Conservation (phyloP, 495 filamentous ascomycete genomes). For the Halenospora varia region DNA sequence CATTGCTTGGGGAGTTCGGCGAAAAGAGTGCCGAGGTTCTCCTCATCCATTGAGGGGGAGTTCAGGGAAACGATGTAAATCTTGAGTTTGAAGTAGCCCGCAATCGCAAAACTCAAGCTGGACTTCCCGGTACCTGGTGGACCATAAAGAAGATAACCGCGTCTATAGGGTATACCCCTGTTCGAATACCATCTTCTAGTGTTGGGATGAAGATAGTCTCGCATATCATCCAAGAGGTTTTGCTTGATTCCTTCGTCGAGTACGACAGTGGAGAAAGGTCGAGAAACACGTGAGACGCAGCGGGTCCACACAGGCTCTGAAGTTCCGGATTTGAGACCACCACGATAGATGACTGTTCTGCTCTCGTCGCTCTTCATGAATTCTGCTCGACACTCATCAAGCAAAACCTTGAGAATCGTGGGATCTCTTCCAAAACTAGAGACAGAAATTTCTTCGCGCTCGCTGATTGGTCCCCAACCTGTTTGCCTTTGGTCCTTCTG, state of each 20-base stretch:
- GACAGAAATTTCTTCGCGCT: constrained; percentile 55
- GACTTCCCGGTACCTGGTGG: constrained; percentile 83
- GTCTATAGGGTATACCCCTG: constrained; percentile 71
- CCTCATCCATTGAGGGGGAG: constrained; percentile 61
- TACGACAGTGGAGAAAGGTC: constrained; percentile 84
- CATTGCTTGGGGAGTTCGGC: constrained; percentile 61
- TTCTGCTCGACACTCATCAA: constrained; percentile 56
- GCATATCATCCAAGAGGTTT: constrained; percentile 72
- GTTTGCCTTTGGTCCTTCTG: constrained; percentile 27
- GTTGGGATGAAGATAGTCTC: constrained; percentile 79
- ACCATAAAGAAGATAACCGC: constrained; percentile 86
- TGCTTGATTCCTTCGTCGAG: constrained; percentile 73
- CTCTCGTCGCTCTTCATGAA: constrained; percentile 57
- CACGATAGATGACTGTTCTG: constrained; percentile 65
- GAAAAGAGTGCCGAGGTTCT: constrained; percentile 67
- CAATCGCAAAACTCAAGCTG: constrained; percentile 65
- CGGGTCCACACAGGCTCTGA: constrained; percentile 43
- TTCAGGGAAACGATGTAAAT: constrained; percentile 68
- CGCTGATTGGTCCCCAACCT: constrained; percentile 22
- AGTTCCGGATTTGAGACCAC: constrained; percentile 32
- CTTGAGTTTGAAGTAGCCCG: constrained; percentile 63
- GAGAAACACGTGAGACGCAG: constrained; percentile 56
- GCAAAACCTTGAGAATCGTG: constrained; percentile 58
- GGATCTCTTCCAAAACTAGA: constrained; percentile 66
- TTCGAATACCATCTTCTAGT: constrained; percentile 78